Evolutionary conservation across 768 basidiomycete genomes (phyloP).

Genomic region (Boletellus ananiceps): DNA sequence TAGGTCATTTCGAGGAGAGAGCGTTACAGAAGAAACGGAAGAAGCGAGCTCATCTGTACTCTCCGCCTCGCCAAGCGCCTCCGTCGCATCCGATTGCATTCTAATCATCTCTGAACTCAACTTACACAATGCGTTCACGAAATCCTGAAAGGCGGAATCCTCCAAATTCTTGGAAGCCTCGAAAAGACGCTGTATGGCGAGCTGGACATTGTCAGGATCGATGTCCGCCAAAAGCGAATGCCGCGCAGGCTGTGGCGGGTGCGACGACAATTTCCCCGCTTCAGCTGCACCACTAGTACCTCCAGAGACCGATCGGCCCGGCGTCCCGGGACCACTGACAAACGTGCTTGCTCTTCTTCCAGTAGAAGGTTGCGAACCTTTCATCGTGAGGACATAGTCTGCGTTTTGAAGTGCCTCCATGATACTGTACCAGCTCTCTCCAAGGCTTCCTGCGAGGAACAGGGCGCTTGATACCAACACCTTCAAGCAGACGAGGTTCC

Average conservation of each 20-base stretch:
- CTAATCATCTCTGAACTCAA: conserved; percentile 92
- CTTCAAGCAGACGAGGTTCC: conserved; percentile 89
- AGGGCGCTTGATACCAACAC: conserved; percentile 72
- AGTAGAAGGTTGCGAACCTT: conserved; percentile 37
- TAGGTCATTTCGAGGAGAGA: conserved; percentile 40
- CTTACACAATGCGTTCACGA: conserved; percentile 72
- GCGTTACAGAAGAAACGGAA: conserved; percentile 27
- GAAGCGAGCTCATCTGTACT: conserved; percentile 32
- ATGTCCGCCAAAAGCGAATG: conserved; percentile 69
- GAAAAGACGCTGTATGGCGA: conserved; percentile 77
- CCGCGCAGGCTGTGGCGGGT: conserved; percentile 28
- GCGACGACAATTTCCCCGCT: conserved; percentile 16
- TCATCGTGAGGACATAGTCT: conserved; percentile 79
- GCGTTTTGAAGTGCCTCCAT: conserved; percentile 93
- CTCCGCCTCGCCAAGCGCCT: conserved; percentile 26
- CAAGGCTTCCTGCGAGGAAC: conserved; percentile 80
- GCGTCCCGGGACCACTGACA: conserved; percentile 31
- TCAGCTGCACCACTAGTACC: conserved; percentile 13
- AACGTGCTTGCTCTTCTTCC: conserved; percentile 32
- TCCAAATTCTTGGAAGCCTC: conserved; percentile 82
- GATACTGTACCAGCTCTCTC: conserved; percentile 88
- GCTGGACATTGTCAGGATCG: conserved; percentile 69
- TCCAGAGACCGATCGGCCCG: conserved; percentile 39
- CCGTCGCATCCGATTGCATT: conserved; percentile 56
- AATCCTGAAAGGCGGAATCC: conserved; percentile 76